phyloP scores from a whole-genome alignment of 805 yeast genomes.

The Monosporozyma yasuniensis region DNA sequence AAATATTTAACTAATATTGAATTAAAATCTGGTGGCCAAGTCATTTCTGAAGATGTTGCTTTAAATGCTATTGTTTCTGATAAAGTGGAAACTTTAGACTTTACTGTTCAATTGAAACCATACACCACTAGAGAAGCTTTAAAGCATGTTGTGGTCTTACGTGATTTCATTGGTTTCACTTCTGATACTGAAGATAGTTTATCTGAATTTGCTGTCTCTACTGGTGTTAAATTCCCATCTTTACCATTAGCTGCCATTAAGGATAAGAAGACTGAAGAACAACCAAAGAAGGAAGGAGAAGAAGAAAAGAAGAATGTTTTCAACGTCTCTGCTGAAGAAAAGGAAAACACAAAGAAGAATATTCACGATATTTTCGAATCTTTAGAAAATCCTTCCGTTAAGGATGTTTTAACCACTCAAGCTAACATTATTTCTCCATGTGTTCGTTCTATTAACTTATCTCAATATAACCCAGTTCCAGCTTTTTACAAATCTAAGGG shows the following conservation, averaged over 20 bases:
- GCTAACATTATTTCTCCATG: constrained; percentile 28
- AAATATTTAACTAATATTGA: constrained; percentile 24
- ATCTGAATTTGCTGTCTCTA: constrained; percentile 27
- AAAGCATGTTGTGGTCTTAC: constrained; percentile 24
- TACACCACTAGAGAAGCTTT: constrained; percentile 26
- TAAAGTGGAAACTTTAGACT: constrained; percentile 9
- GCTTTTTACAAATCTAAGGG: constrained; percentile 55
- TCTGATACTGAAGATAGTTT: constrained; percentile 26
- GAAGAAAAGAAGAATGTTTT: constrained; percentile 17
- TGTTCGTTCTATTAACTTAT: constrained; percentile 54
- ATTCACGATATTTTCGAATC: constrained; percentile 20
- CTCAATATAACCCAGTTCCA: constrained; percentile 85
- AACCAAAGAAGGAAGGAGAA: constrained; percentile 10
- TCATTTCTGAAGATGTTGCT: constrained; percentile 12
- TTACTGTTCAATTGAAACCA: constrained; percentile 19
- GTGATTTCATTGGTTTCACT: constrained; percentile 29
- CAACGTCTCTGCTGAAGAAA: constrained; percentile 26
- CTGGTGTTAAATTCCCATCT: constrained; percentile 24
- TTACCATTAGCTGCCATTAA: constrained; percentile 20
- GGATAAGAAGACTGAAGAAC: constrained; percentile 7
- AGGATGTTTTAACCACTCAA: constrained; percentile 14
- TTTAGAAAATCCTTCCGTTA: constrained; percentile 11
- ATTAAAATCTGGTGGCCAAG: constrained; percentile 13
- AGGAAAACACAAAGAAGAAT: constrained; percentile 14
- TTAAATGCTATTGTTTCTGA: constrained; percentile 12